Base-by-base conservation (phyloP, 208 protist genomes). In the Leishmania tarentolae region DNA sequence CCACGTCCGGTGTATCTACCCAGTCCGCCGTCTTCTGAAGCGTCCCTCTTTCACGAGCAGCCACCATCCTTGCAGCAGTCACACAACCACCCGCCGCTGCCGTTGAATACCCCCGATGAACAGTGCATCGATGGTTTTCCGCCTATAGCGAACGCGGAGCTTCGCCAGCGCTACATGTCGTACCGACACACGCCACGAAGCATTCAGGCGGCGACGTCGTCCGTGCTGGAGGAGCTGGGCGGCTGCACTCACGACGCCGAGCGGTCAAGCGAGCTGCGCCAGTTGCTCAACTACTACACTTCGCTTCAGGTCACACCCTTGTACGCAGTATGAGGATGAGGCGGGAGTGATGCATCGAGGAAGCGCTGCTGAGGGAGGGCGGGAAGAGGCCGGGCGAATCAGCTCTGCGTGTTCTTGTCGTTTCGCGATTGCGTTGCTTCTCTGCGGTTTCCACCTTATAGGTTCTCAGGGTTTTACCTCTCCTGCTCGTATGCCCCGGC, bases 281-380 rank as follows among this genome's bases (percentile, higher is more conserved):
- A 88, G 75, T 71, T 97, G 61, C 86, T 97, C n/a, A 84, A 87
- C 52, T 95, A 91, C 82, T 97, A 95, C 82, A 84, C 78, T n/a
- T 81, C 85, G 17, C 75, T 91, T 35, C 84, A 91, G 53, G 56
- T 42, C 17, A 72, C 82, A 5, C 66, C 31, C 37, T 53, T 76
- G 21, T 76, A 83, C 57, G 66, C 52, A 8, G 74, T 68, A 70
- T 76, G 72, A 61, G 15, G 72, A 35, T 17, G 31, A 21, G 4
- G n/a, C n/a, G n/a, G n/a, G 31, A n/a, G 9, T 2, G n/a, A 31
- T 63, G 52, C 47, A 76, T 61, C 31, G 17, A 44, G 44, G 40
- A 13, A 61, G 31, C 42, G 31, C 9, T 46, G 21, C 53, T 9
- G 76, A 72, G 40, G 69, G 37, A 2, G 17, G 31, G 37, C 5